phyloP scores from a whole-genome alignment of 23 red algal genomes.

The Gracilaria gracilis region DNA sequence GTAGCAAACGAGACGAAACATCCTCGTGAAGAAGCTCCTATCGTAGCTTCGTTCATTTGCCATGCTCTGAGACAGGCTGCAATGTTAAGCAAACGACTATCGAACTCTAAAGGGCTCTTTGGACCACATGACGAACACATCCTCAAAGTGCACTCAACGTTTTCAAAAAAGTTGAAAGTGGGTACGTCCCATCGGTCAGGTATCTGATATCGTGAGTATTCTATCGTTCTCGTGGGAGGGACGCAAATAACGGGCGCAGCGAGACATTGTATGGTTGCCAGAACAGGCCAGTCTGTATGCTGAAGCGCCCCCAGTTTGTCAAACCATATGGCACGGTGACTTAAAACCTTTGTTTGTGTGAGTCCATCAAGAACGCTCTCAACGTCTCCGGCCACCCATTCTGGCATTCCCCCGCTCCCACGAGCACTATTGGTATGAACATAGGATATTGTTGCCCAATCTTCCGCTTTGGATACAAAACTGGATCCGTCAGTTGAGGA shows the following conservation, averaged over 20 bases:
- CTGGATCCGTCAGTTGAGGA: conserved; percentile 12
- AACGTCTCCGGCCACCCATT: conserved; percentile 60
- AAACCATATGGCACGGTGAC: conserved; percentile 52
- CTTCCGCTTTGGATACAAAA: conserved; percentile 33
- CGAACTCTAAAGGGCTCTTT: conserved; percentile 44
- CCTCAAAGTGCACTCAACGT: conserved; percentile 37
- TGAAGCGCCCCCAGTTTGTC: conserved; percentile 38
- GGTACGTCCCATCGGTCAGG: conserved; percentile 37
- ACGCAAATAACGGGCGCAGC: conserved; percentile 61
- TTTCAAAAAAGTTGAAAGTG: conserved; percentile 54
- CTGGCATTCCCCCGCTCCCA: conserved; percentile 55
- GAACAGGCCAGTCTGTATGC: conserved; percentile 43
- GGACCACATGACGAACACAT: conserved; percentile 40
- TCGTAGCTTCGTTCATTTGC: conserved; percentile 62
- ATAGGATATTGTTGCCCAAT: conserved; percentile 63
- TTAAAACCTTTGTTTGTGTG: conserved; percentile 12
- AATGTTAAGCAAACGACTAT: conserved; percentile 54
- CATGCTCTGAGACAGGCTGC: conserved; percentile 50
- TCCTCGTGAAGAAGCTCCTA: conserved; percentile 48
- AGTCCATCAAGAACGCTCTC: conserved; percentile 60
- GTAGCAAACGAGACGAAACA: conserved; percentile 59
- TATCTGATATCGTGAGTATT: conserved; percentile 68
- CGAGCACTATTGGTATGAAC: conserved; percentile 53
- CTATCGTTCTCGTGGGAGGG: conserved; percentile 60
- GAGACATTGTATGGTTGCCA: conserved; percentile 51